phyloP scores from a whole-genome alignment of 2,329 filamentous ascomycete genomes.

The Cercospora sesami region DNA sequence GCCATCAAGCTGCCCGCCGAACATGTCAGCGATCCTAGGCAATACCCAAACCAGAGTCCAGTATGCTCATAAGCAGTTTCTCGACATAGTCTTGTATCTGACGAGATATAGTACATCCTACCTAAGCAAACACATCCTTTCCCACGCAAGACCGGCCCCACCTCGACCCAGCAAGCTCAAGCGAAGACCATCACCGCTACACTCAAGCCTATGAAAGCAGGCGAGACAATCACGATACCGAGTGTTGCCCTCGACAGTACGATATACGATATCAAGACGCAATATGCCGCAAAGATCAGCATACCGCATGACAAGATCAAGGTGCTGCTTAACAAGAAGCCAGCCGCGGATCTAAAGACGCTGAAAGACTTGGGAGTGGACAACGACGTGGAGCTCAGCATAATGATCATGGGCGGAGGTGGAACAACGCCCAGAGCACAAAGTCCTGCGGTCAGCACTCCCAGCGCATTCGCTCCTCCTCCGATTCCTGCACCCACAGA shows the following conservation, averaged over 20 bases:
- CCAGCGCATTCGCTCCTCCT: conserved; percentile 26
- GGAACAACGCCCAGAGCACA: conserved; percentile 36
- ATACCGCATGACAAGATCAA: conserved; percentile 78
- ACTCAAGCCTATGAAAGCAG: conserved; percentile 74
- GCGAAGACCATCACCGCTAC: conserved; percentile 53
- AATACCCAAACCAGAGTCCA: conserved; percentile 72
- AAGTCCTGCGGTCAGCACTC: conserved; percentile 43
- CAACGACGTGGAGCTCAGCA: conserved; percentile 66
- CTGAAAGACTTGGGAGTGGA: conserved; percentile 49
- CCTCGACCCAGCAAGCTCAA: conserved; percentile 48
- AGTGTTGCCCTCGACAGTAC: conserved; percentile 66
- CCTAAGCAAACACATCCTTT: conserved; percentile 60
- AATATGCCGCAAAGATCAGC: conserved; percentile 63
- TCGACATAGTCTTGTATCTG: background rate
- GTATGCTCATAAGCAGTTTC: conserved; percentile 54
- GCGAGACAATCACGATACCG: conserved; percentile 65
- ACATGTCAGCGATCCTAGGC: conserved; percentile 82
- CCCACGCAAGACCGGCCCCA: conserved; percentile 48
- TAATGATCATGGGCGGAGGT: conserved; percentile 78
- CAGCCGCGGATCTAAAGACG: conserved; percentile 53
- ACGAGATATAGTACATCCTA: conserved; percentile 62
- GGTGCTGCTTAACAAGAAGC: conserved; percentile 84
- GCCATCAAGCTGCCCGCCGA: conserved; percentile 82
- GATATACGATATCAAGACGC: conserved; percentile 73
- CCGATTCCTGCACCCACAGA: conserved; percentile 39